Conservation (phyloP, 257 asterid species). For the Perilla frutescens region DNA sequence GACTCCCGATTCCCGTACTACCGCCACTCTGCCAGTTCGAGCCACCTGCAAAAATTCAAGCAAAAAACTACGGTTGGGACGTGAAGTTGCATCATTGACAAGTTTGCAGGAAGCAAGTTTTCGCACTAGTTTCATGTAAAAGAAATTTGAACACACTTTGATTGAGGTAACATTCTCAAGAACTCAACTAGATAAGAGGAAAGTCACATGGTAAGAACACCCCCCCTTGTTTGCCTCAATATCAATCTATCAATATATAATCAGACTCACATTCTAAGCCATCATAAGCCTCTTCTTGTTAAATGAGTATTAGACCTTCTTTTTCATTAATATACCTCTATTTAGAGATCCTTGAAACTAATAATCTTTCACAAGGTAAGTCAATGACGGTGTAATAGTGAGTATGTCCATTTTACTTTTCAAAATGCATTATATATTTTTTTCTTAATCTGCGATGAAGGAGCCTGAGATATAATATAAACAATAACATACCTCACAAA, state of each 20-base stretch:
- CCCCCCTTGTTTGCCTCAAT: not conserved
- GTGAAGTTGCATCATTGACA: not conserved
- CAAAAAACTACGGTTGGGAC: not conserved
- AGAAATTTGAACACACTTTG: not conserved
- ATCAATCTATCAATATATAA: not conserved
- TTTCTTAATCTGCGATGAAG: not conserved
- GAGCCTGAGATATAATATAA: constrained; percentile 11
- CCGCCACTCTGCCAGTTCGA: constrained; percentile 87
- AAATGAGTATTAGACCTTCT: too few relatives aligned
- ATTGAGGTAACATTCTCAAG: not conserved
- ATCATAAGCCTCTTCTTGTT: not conserved
- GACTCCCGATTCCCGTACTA: constrained; percentile 85
- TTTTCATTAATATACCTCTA: not conserved
- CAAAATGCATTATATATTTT: not conserved
- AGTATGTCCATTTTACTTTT: not conserved
- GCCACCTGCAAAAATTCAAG: constrained; percentile 64
- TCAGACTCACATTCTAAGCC: constrained; percentile 7
- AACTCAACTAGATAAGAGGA: not conserved
- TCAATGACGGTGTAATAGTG: not conserved
- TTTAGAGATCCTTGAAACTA: not conserved
- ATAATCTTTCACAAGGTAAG: not conserved
- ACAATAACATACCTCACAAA: constrained; percentile 76
- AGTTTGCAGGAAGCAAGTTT: too few relatives aligned
- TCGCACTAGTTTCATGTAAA: too few relatives aligned
- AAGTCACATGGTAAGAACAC: not conserved